phyloP scores from a whole-genome alignment of 495 filamentous ascomycete species.

The Lasiosphaeria hispida region DNA sequence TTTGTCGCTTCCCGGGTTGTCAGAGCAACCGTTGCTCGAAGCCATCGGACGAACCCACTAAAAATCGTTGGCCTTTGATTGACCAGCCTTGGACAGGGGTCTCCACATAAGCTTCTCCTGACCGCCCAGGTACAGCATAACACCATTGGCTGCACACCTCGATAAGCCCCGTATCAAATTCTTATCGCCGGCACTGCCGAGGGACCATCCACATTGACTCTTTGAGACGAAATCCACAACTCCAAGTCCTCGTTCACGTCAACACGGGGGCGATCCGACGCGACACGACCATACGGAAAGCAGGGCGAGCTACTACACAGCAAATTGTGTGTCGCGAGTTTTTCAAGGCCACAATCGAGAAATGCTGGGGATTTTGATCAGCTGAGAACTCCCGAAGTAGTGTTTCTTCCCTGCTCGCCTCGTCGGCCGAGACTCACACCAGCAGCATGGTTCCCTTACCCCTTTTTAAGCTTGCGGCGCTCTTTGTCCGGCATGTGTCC shows the following conservation, averaged over 20 bases:
- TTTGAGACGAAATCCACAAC: no score
- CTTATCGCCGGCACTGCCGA: slow-evolving; percentile 2
- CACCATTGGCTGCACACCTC: not conserved
- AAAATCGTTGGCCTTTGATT: not conserved
- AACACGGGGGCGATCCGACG: no score
- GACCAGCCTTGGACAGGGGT: not conserved
- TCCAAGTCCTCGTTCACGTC: not conserved
- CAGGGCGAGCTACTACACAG: no score
- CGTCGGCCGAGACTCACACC: not conserved
- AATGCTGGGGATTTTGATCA: no score
- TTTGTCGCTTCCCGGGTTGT: slow-evolving; percentile 10
- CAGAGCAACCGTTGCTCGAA: not conserved
- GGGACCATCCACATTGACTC: not conserved
- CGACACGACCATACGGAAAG: no score
- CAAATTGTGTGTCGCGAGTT: no score
- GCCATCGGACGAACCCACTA: not conserved
- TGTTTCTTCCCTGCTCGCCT: not conserved
- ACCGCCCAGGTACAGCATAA: no score
- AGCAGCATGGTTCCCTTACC: slow-evolving; percentile 51
- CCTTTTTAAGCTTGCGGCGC: slow-evolving; percentile 45
- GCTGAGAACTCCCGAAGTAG: not conserved
- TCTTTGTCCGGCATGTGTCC: slow-evolving; percentile 54
- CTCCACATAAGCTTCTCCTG: not conserved
- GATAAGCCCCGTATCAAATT: not conserved
- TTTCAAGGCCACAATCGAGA: no score